Percentiles rank a stretch among this genome's conserved stretches.
Conservation (phyloP, 2,329 filamentous ascomycete genomes). For the Aureobasidium sp. region DNA sequence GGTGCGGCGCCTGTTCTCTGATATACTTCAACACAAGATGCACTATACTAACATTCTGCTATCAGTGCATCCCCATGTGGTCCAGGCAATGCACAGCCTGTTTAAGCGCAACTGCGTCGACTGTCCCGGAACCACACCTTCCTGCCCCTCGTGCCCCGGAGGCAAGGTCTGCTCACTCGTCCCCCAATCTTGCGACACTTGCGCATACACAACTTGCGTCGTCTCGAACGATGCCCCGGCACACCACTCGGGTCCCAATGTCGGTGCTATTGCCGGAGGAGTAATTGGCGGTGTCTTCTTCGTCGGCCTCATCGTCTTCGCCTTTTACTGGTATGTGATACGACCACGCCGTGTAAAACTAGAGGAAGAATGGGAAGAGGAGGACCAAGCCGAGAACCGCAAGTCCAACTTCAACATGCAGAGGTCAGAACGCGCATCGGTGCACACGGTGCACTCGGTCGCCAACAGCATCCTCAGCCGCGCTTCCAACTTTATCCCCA, state of each 20-base stretch:
- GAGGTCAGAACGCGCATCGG: conserved; percentile 54
- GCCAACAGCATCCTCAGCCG: conserved; percentile 92
- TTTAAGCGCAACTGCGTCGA: conserved; percentile 50
- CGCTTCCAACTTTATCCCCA: conserved; percentile 98
- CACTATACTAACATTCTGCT: not conserved
- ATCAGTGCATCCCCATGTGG: conserved; percentile 13
- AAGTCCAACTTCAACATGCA: conserved; percentile 17
- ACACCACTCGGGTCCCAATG: conserved; percentile 48
- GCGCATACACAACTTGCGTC: conserved; percentile 51
- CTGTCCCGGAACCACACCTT: conserved; percentile 45
- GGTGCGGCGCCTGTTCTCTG: not conserved
- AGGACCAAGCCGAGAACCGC: conserved; percentile 48
- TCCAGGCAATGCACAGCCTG: conserved; percentile 28
- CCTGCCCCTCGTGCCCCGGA: conserved; percentile 51
- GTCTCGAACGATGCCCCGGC: conserved; percentile 32
- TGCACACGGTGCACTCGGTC: conserved; percentile 81
- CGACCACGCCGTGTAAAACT: conserved; percentile 64
- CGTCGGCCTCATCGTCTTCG: conserved; percentile 65
- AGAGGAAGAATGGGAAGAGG: conserved; percentile 44
- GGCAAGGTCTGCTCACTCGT: conserved; percentile 53
- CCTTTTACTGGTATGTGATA: conserved; percentile 82
- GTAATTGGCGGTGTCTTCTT: conserved; percentile 76
- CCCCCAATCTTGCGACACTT: conserved; percentile 51
- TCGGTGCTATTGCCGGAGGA: conserved; percentile 83
- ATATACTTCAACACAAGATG: not conserved